Percentiles rank a stretch among this genome's conserved stretches.
Evolutionary conservation across 2,329 filamentous ascomycete species (phyloP).

Genomic region (Sporothrix pallida): DNA sequence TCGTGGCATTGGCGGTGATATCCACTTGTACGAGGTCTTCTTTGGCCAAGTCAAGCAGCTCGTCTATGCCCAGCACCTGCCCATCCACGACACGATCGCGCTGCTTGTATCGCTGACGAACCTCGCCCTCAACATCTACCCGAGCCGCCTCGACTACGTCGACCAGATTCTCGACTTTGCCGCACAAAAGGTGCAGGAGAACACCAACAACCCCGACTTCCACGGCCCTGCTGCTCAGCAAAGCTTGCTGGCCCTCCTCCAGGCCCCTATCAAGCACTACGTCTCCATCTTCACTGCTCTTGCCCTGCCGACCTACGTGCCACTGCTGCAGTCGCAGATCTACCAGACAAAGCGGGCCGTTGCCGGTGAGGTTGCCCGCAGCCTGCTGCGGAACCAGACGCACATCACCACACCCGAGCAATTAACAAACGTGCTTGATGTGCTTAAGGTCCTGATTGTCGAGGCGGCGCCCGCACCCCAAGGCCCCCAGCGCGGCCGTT

Average conservation of each 20-base stretch:
- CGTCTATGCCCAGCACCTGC: constrained; percentile 86
- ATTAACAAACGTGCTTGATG: constrained; percentile 85
- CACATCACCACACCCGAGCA: constrained; percentile 77
- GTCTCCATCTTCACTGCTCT: constrained; percentile 95
- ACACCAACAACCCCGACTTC: constrained; percentile 92
- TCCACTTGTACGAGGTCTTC: constrained; percentile 96
- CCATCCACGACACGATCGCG: constrained; percentile 93
- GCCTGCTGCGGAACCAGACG: constrained; percentile 81
- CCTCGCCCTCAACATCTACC: constrained; percentile 94
- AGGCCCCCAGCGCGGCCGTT: constrained; percentile 72
- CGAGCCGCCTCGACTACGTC: constrained; percentile 88
- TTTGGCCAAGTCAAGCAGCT: constrained; percentile 94
- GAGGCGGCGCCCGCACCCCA: constrained; percentile 85
- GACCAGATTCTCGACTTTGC: constrained; percentile 93
- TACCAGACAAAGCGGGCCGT: constrained; percentile 91
- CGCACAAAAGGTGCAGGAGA: constrained; percentile 82
- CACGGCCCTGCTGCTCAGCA: constrained; percentile 87
- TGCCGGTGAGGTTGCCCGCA: constrained; percentile 84
- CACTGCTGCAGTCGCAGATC: constrained; percentile 86
- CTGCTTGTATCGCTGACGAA: constrained; percentile 93
- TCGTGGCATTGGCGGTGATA: constrained; percentile 68
- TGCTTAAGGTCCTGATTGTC: constrained; percentile 89
- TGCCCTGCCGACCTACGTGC: constrained; percentile 88
- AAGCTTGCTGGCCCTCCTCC: constrained; percentile 86
- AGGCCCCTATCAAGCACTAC: constrained; percentile 88